Evolutionary conservation across 2,329 filamentous ascomycete species (phyloP), one percentile per base, ranked within the genome.

Genomic region (Endoconidiophora laricicola): DNA sequence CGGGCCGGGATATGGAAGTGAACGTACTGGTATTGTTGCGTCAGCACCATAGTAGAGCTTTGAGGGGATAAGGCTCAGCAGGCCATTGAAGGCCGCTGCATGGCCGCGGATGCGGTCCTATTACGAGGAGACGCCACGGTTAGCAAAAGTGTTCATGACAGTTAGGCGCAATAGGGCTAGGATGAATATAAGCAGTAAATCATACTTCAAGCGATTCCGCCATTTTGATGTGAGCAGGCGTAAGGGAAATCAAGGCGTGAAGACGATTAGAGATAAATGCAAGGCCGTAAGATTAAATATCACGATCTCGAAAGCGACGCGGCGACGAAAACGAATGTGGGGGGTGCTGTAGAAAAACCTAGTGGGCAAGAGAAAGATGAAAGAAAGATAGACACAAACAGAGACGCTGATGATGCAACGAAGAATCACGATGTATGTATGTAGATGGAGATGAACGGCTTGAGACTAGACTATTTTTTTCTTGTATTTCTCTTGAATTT

Each of bases 61-160:
- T 54, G 86, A 86, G 39, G 88, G 86, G 53, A 93, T 94, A 55
- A 94, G 71, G 52, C 86, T 90, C 63, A 94, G 70, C 47, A 94
- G 70, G 43, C 86, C 86, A 66, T 93, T 83, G 60, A 94, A 94
- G 56, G 86, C 83, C 66, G 85, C 76, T 56, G 84, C 67, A 57
- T 76, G 70, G 55, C 68, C 69, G 62, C 71, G 72, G 58, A 78
- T 65, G 56, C 73, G 73, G 60, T 76, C 72, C 74, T 78, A n/a
- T 46, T 20, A 29, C 10, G 10, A 12, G 16, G 40, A 54, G 41
- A 36, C 23, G 42, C 22, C 20, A 46, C 41, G 4, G 40, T 43
- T 47, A 55, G 52, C 49, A 44, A 46, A 49, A 23, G n/a, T 20
- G 2, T 20, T 18, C 16, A 18, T 20, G n/a, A 4, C 14, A 51